Evolutionary conservation across 75 land plant genomes (phyloP), one percentile per base, ranked within the genome.

Genomic region (Larix kaempferi): DNA sequence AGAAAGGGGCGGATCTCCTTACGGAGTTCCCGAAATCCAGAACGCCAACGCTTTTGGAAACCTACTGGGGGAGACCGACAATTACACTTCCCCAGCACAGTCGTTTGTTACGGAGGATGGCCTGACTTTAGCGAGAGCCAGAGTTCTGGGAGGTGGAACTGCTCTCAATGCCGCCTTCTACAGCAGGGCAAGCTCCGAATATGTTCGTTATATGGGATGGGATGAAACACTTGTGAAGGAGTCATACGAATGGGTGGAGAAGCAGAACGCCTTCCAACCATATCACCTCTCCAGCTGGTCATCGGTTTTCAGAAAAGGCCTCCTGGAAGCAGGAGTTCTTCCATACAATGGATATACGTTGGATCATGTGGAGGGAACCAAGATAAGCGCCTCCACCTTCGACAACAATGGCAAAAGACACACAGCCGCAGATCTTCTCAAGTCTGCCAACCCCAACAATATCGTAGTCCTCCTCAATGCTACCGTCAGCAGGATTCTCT

Each of bases 61-160:
- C 55, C 26, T 27, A 22, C 12, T 83, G 44, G 11, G 59, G 5
- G 74, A 79, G 61, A 61, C 52, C 83, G 76, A 44, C 59, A 33
- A 66, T 57, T 62, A 62, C 26, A 62, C 64, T n/a, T 27, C 59
- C 25, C 61, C 57, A 29, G 63, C 85, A 21, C 85, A 84, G 59
- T 14, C 60, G 19, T 80, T 84, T 25, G 22, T n/a, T 17, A 17
- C 64, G 1, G 64, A 62, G 64, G 64, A 62, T 17, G 97, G 94
- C 6, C 92, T 94, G 23, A 80, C 81, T 15, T 88, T 84, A 73
- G 71, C 89, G 3, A 86, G 98, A 6, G 93, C 94, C 0, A 83
- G 98, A 2, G 98, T 94, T n/a, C 84, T 94, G 8, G 98, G 98
- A 33, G 98, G 98, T 1, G 91, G 98, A 7, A 87, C 80, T 57